These are phyloP conservation scores for Brassica carinata DNA, from an alignment of 345 rosid species.

Conservation along the genomic window DNA sequence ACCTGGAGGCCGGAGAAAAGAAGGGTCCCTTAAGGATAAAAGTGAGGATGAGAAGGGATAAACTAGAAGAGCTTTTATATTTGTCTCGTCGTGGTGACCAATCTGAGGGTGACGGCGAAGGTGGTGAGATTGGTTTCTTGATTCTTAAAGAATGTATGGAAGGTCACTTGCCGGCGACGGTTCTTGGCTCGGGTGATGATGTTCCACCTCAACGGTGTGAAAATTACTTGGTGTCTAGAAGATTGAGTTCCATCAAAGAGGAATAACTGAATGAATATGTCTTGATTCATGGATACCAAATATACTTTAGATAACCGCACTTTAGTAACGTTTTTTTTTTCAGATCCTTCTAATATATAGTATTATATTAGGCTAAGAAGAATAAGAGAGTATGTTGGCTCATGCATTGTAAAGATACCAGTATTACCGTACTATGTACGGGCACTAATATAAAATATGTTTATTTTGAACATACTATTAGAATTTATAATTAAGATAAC, in stretches of 20 bases:
- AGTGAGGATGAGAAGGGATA: conserved; percentile 39
- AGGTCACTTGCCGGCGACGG: conserved; percentile 27
- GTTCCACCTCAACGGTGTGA: conserved; percentile 21
- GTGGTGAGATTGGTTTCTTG: conserved; percentile 36
- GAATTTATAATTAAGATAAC: no score
- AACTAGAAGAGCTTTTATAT: conserved; percentile 29
- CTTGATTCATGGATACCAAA: not conserved
- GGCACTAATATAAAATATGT: no score
- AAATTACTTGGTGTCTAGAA: conserved; percentile 18
- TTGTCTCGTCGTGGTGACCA: conserved; percentile 12
- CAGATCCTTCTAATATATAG: not conserved
- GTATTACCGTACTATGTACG: no score
- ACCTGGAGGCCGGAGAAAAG: conserved; percentile 12
- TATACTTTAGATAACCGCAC: not conserved
- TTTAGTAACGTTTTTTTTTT: not conserved
- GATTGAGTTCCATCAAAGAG: conserved; percentile 27
- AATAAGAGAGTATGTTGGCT: not conserved
- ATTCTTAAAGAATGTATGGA: conserved; percentile 37
- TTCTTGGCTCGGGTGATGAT: conserved; percentile 27
- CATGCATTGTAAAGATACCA: not conserved
- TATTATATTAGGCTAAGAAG: not conserved
- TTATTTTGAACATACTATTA: no score
- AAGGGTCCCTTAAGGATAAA: conserved; percentile 27
- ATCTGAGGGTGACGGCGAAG: not conserved
- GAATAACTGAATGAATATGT: conserved; percentile 3